Percentiles rank a stretch among this genome's conserved stretches.
Evolutionary conservation across 495 filamentous ascomycete genomes (phyloP).

Genomic region (Parathielavia hyrcaniae): DNA sequence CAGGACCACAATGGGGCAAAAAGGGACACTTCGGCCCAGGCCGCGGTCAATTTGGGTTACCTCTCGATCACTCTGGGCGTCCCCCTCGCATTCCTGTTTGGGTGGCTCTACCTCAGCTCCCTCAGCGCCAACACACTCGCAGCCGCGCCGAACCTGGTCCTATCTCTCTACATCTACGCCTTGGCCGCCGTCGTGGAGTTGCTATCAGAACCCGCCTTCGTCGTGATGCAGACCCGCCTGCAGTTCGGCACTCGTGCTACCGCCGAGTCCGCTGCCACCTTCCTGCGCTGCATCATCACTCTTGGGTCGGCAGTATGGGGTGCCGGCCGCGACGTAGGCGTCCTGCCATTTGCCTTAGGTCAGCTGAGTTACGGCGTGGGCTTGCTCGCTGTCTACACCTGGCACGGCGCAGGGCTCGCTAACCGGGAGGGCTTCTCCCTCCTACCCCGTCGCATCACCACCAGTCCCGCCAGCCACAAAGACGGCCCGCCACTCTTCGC

Average conservation of each 20-base stretch:
- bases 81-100: conserved; percentile 54
- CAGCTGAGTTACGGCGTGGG: conserved; percentile 69
- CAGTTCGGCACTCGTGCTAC: conserved; percentile 70
- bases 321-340: conserved; percentile 46
- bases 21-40: conserved; percentile 41
- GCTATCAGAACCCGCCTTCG: conserved; percentile 75
- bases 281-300: conserved; percentile 66
- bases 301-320: conserved; percentile 60
- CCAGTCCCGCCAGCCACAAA: not conserved
- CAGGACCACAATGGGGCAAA: conserved; percentile 22
- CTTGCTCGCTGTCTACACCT: conserved; percentile 61
- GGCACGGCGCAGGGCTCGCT: conserved; percentile 42
- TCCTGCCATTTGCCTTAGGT: conserved; percentile 83
- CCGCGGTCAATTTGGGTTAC: conserved; percentile 82
- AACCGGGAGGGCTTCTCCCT: conserved; percentile 53
- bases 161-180: conserved; percentile 62
- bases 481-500: conserved; percentile 39
- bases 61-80: conserved; percentile 65
- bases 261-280: conserved; percentile 72
- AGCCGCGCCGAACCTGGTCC: conserved; percentile 53
- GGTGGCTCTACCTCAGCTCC: conserved; percentile 56
- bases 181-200: conserved; percentile 76
- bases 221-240: conserved; percentile 71
- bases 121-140: conserved; percentile 48
- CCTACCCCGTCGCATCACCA: conserved; percentile 24